A percentile compares a stretch with the other conserved stretches of the same genome.
Evolutionary conservation across 2,329 filamentous ascomycete species (phyloP).

Genomic region (Microdochium bolleyi): DNA sequence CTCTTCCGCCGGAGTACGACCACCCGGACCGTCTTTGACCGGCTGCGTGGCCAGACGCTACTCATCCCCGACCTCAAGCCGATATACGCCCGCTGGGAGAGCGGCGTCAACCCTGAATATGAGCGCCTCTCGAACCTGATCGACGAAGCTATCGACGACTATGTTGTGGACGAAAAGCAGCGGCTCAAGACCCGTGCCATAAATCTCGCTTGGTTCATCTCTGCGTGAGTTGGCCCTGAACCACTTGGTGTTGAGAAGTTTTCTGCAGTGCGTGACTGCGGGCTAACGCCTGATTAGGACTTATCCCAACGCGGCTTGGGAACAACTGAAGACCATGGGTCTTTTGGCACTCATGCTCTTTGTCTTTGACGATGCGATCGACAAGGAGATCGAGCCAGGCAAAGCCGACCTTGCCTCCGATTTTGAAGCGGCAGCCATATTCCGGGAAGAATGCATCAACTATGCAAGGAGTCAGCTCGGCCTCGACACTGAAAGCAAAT

Average conservation of each 20-base stretch:
- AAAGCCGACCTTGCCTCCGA: constrained; percentile 9
- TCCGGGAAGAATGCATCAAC: constrained; percentile 7
- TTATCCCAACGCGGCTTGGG: constrained; percentile 8
- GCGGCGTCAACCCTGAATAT: constrained; percentile 7
- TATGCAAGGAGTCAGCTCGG: constrained; percentile 3
- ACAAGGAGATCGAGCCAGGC: constrained; percentile 9
- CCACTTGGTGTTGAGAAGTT: background rate
- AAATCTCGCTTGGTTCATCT: constrained; percentile 9
- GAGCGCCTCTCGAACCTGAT: constrained; percentile 5
- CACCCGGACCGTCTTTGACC: background rate
- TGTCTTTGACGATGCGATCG: constrained; percentile 11
- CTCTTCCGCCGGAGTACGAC: background rate
- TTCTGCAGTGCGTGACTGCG: background rate
- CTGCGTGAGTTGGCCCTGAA: constrained; percentile 5
- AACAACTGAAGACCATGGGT: constrained; percentile 10
- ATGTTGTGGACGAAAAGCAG: constrained; percentile 6
- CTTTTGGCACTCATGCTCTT: constrained; percentile 9
- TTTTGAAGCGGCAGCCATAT: constrained; percentile 7
- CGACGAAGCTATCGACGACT: constrained; percentile 8
- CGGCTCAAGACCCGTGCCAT: constrained; percentile 7
- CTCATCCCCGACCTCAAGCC: constrained; percentile 10
- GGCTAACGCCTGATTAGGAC: constrained; percentile 1
- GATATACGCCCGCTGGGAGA: constrained; percentile 7
- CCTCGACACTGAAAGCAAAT: background rate
- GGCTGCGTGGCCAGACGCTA: constrained; percentile 2